These are phyloP conservation scores for Termitomyces sp. DNA, from an alignment of 768 basidiomycete species.

Conservation along the genomic window DNA sequence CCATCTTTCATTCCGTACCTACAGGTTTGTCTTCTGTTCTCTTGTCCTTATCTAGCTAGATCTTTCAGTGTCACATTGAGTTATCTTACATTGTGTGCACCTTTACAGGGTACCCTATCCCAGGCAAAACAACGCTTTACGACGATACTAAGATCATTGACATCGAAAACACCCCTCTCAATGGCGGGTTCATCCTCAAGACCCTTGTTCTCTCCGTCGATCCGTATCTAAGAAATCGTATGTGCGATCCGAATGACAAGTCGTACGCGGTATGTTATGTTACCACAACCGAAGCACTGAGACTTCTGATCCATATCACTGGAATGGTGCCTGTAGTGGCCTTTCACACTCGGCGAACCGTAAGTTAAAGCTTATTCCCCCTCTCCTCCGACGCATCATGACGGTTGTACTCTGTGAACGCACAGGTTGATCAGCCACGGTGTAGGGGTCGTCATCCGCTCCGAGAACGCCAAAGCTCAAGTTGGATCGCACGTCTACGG, in stretches of 20 bases:
- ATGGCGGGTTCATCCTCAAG: conserved; percentile 50
- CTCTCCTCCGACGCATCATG: not conserved
- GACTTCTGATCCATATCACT: no score
- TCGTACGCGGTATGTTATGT: conserved; percentile 23
- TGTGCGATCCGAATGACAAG: conserved; percentile 29
- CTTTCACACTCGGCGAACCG: conserved; percentile 34
- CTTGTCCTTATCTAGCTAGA: not conserved
- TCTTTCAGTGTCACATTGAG: not conserved
- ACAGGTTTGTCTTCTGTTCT: not conserved
- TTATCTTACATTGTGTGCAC: not conserved
- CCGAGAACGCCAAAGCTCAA: conserved; percentile 30
- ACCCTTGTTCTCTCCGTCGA: conserved; percentile 43
- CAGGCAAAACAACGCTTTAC: conserved; percentile 43
- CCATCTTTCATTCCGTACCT: conserved; percentile 1
- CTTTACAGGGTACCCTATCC: conserved; percentile 35
- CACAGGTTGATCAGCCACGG: conserved; percentile 31
- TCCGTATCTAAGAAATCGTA: conserved; percentile 37
- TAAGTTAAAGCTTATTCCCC: conserved; percentile 18
- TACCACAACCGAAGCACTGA: no score
- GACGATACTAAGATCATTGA: conserved; percentile 48
- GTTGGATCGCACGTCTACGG: conserved; percentile 42
- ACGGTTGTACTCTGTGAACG: not conserved
- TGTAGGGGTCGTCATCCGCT: conserved; percentile 42
- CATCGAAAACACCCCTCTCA: conserved; percentile 38
- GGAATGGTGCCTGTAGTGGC: conserved; percentile 11